A percentile compares a stretch with the other conserved stretches of the same genome.
phyloP scores from a whole-genome alignment of 2,329 filamentous ascomycete species.

The Rhytidhysteron rufulum region DNA sequence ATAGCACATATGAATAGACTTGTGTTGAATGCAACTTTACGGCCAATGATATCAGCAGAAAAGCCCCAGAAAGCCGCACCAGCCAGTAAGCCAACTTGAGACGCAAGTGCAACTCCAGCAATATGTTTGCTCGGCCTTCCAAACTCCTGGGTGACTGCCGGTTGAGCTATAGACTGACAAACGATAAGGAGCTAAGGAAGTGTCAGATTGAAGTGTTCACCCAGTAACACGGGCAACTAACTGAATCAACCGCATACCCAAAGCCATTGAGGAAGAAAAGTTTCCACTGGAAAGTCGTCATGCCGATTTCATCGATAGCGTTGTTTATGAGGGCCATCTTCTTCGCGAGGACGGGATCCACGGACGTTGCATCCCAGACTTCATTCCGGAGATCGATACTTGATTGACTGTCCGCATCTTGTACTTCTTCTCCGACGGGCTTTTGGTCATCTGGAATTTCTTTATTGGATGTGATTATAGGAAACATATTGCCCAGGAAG shows the following conservation, averaged over 20 bases:
- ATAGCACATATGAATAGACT: conserved; percentile 17
- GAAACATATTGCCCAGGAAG: too few relatives aligned
- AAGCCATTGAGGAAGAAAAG: conserved; percentile 62
- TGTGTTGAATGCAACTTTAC: conserved; percentile 15
- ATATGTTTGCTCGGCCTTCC: conserved; percentile 13
- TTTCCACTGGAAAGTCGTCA: conserved; percentile 57
- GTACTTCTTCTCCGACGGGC: too few relatives aligned
- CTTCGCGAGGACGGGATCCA: conserved; percentile 37
- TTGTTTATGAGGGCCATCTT: conserved; percentile 36
- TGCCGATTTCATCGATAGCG: conserved; percentile 56
- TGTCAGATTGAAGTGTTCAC: not conserved
- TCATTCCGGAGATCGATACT: conserved; percentile 5
- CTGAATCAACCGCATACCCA: conserved; percentile 40
- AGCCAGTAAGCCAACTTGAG: conserved; percentile 40
- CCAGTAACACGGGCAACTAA: conserved; percentile 8
- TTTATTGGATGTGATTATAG: too few relatives aligned
- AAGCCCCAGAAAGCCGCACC: conserved; percentile 31
- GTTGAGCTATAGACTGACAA: conserved; percentile 32
- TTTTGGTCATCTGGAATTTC: too few relatives aligned
- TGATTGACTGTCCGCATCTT: too few relatives aligned
- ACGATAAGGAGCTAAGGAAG: conserved; percentile 27
- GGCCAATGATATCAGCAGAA: conserved; percentile 12
- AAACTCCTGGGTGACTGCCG: conserved; percentile 23
- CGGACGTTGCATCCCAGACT: conserved; percentile 11
- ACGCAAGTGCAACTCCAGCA: conserved; percentile 36